Conservation (phyloP, 2,329 filamentous ascomycete genomes). For the Leptographium flavum region DNA sequence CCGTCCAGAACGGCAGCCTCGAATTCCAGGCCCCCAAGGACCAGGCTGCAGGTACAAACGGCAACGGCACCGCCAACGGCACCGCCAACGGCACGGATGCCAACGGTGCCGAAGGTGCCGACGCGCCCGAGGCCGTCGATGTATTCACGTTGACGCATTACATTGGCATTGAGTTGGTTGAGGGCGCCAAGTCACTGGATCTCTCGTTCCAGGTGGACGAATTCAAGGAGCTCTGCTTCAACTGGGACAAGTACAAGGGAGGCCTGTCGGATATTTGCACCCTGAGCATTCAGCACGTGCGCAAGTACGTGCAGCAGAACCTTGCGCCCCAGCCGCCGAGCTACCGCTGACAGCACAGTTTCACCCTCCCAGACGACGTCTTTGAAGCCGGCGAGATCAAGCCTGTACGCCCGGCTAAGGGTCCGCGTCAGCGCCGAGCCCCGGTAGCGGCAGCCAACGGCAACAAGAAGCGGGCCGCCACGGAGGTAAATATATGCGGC, state of each 20-base stretch:
- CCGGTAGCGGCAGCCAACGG: slow-evolving; percentile 23
- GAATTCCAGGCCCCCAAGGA: slow-evolving; percentile 31
- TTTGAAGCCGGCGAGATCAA: slow-evolving; percentile 68
- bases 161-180: slow-evolving; percentile 68
- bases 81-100: not conserved
- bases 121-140: slow-evolving; percentile 17
- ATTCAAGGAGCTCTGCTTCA: slow-evolving; percentile 71
- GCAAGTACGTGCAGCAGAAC: slow-evolving; percentile 54
- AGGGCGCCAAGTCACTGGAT: slow-evolving; percentile 61
- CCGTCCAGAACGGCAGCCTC: slow-evolving; percentile 40
- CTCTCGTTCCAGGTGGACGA: slow-evolving; percentile 70
- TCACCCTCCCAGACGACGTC: slow-evolving; percentile 77
- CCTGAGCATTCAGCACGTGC: slow-evolving; percentile 68
- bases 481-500: slow-evolving; percentile 23
- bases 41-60: slow-evolving; percentile 31
- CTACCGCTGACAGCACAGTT: slow-evolving; percentile 35
- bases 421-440: slow-evolving; percentile 25
- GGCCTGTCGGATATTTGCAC: slow-evolving; percentile 47
- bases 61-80: slow-evolving; percentile 21
- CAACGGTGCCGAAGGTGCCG: not conserved
- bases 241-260: slow-evolving; percentile 60
- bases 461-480: slow-evolving; percentile 33
- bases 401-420: slow-evolving; percentile 41
- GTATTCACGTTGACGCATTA: slow-evolving; percentile 90
- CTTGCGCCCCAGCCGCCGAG: slow-evolving; percentile 1